A percentile compares a stretch with the other conserved stretches of the same genome.
Conservation (phyloP, 2,329 filamentous ascomycete species). For the Polytolypa hystricis region DNA sequence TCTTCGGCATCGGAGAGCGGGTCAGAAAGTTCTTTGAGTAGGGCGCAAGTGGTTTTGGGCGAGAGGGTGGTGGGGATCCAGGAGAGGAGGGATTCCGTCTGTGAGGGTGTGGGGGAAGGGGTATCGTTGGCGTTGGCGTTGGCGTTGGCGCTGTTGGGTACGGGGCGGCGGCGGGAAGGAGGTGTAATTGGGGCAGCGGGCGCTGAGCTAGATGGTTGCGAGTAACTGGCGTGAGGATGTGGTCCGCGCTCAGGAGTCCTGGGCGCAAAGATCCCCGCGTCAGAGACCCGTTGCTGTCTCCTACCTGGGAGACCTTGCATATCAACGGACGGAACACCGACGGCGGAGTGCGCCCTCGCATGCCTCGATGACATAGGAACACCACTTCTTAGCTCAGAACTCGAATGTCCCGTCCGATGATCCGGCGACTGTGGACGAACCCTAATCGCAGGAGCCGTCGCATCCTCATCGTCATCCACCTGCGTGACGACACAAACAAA, state of each 20-base stretch:
- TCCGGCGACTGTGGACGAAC: slow-evolving; percentile 15
- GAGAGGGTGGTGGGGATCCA: slow-evolving; percentile 59
- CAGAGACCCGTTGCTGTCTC: no score
- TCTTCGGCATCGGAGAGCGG: slow-evolving; percentile 65
- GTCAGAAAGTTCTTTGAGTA: slow-evolving; percentile 67
- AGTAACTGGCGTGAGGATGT: background rate
- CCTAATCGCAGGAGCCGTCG: slow-evolving; percentile 14
- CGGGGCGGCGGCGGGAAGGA: background rate
- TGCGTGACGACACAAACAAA: slow-evolving; percentile 27
- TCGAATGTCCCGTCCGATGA: background rate
- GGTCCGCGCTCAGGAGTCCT: background rate
- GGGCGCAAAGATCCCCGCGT: no score
- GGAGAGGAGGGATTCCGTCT: slow-evolving; percentile 42
- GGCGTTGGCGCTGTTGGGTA: background rate
- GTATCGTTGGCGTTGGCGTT: background rate
- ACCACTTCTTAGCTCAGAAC: no score
- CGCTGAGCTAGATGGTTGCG: background rate
- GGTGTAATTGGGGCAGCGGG: background rate
- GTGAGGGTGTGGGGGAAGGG: slow-evolving; percentile 18
- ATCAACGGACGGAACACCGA: no score
- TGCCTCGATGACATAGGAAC: no score
- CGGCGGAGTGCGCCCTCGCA: no score
- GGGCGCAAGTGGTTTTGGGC: slow-evolving; percentile 55
- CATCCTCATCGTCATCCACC: slow-evolving; percentile 20
- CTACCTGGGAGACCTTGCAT: no score